phyloP scores from a whole-genome alignment of 441 rosid species.

The Adansonia gregorii region DNA sequence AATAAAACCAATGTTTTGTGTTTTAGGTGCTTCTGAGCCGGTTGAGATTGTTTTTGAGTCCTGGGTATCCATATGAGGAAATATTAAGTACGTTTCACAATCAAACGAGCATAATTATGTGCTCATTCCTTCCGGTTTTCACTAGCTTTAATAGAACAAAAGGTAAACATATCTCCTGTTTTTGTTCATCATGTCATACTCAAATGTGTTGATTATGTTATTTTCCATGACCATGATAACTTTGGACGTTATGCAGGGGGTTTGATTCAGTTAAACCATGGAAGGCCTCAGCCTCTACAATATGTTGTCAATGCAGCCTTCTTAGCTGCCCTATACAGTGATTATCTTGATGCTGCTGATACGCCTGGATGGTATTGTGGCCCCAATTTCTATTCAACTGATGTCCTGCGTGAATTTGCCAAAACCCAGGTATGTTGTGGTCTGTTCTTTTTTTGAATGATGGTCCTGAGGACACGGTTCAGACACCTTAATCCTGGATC shows the following conservation, averaged over 20 bases:
- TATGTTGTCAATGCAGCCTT: constrained; percentile 84
- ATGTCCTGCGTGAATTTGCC: constrained; percentile 71
- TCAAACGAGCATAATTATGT: constrained; percentile 9
- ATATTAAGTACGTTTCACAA: constrained; percentile 24
- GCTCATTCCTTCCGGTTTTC: constrained; percentile 49
- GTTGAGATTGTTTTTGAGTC: constrained; percentile 81
- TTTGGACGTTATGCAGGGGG: constrained; percentile 55
- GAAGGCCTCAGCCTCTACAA: constrained; percentile 86
- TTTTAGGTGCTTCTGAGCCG: constrained; percentile 68
- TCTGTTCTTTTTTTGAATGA: background rate
- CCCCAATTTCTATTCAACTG: constrained; percentile 70
- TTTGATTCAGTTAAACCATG: constrained; percentile 78
- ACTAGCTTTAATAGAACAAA: constrained; percentile 68
- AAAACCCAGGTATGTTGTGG: constrained; percentile 60
- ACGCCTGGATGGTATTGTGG: constrained; percentile 94
- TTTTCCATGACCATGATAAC: constrained; percentile 22
- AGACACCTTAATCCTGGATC: background rate
- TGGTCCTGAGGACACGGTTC: background rate
- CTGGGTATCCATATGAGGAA: constrained; percentile 89
- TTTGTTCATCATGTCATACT: constrained; percentile 15
- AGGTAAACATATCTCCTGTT: constrained; percentile 47
- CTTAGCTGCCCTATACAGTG: constrained; percentile 70
- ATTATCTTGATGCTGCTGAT: constrained; percentile 86
- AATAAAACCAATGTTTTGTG: constrained; percentile 13
- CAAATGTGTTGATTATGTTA: background rate